Base-by-base conservation (phyloP, 176 grass and related monocot genomes). In the Carex cristatella region DNA sequence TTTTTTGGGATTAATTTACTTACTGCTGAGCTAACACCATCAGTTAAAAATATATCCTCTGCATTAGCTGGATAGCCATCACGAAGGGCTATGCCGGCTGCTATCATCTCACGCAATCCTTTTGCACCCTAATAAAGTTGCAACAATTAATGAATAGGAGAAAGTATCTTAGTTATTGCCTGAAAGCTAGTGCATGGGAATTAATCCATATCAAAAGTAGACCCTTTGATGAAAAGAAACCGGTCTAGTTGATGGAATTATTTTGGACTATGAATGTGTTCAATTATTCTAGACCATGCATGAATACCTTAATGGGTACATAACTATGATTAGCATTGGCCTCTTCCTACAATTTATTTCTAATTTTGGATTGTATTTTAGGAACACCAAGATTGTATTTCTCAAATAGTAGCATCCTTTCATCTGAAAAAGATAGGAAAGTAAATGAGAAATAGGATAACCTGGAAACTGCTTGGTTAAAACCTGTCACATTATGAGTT, bases 41-140 rank as follows among this genome's bases (percentile, higher is more conserved):
- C 91, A 14, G 91, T 97, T 68, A 94, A 80, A 61, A 97, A 97
- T 65, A 97, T 92, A 18, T 94, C 86, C 0, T 92, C 83, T 23
- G 83, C 32, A 38, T 57, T 89, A 7, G 91, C 86, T 69, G 88
- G 90, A 86, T 86, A 93, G 86, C 90, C 85, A 76, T 97, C 94
- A 86, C 91, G 90, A 40, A 33, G 74, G 64, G 90, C 19, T 14
- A 94, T 94, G 12, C 91, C 94, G 7, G 61, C 38, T 53, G 94
- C 94, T 60, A 97, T 85, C 10, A 86, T 84, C 82, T 94, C 88
- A 32, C 91, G 85, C 35, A 97, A 70, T 32, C 56, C 85, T 82
- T 69, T 90, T 18, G 84, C 60, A 80, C 91, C 94, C 90, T 94
- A 85, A 57, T 74, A 13, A 86, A 69, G 68, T 62, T 48, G 48